A percentile compares a stretch with the other conserved stretches of the same genome.
Evolutionary conservation across 768 basidiomycete genomes (phyloP).

Genomic region (Pleurotus sapidus): DNA sequence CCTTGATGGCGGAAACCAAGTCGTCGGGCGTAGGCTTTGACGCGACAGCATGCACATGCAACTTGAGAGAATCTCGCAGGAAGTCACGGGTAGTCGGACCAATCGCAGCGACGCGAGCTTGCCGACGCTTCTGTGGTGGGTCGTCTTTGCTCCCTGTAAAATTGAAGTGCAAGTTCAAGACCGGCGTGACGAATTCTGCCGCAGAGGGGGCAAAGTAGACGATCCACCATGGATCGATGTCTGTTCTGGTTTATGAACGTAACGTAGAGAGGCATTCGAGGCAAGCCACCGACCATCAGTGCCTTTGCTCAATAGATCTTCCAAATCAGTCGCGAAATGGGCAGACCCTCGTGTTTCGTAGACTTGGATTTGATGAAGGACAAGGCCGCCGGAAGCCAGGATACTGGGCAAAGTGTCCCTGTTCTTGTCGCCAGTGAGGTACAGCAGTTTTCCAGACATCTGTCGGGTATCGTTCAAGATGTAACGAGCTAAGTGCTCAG

Average conservation of each 20-base stretch:
- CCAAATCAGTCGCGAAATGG: slow-evolving; percentile 45
- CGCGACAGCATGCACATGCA: slow-evolving; percentile 55
- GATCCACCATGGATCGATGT: slow-evolving; percentile 54
- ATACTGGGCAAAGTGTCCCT: slow-evolving; percentile 59
- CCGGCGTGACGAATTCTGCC: slow-evolving; percentile 53
- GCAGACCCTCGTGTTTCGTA: slow-evolving; percentile 65
- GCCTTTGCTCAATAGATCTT: slow-evolving; percentile 9
- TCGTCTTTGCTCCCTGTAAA: slow-evolving; percentile 21
- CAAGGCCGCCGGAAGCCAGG: slow-evolving; percentile 41
- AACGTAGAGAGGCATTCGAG: not conserved
- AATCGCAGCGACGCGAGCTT: slow-evolving; percentile 53
- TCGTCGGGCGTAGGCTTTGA: slow-evolving; percentile 54
- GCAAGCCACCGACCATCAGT: slow-evolving; percentile 13
- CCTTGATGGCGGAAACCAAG: slow-evolving; percentile 33
- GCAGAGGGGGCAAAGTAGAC: slow-evolving; percentile 76
- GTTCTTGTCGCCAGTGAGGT: slow-evolving; percentile 88
- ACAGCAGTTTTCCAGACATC: slow-evolving; percentile 43
- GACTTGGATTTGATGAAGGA: slow-evolving; percentile 54
- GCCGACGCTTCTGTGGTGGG: not conserved
- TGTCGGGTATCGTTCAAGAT: slow-evolving; percentile 41
- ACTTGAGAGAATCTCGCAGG: slow-evolving; percentile 38
- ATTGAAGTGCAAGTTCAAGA: slow-evolving; percentile 41
- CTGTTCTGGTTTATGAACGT: slow-evolving; percentile 13
- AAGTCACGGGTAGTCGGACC: slow-evolving; percentile 63
- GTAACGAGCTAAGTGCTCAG: slow-evolving; percentile 62